A percentile compares a stretch with the other conserved stretches of the same genome.
Evolutionary conservation across 306 rosid genomes (phyloP).

Genomic region (Rosa rugosa): DNA sequence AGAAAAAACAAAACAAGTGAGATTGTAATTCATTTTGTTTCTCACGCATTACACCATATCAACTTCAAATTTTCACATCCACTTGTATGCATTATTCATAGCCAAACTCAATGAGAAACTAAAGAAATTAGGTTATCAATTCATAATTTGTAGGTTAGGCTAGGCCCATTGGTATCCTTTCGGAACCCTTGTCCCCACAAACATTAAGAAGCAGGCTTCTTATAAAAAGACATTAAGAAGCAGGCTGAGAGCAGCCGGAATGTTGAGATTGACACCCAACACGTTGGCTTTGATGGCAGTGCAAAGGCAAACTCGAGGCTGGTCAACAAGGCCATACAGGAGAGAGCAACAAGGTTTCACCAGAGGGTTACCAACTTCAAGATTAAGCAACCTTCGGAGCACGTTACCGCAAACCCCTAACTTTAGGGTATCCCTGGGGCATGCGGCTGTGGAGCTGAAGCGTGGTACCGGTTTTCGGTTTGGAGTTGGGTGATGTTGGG

Average conservation of each 20-base stretch:
- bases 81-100: too few species aligned
- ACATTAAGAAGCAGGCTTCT: constrained; percentile 61
- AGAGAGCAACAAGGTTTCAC: constrained; percentile 64
- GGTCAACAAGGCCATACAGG: constrained; percentile 63
- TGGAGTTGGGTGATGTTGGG: constrained; percentile 22
- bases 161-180: constrained; percentile 42
- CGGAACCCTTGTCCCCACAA: constrained; percentile 44
- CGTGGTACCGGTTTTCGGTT: not conserved
- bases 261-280: constrained; percentile 29
- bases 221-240: constrained; percentile 53
- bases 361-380: constrained; percentile 55
- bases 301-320: constrained; percentile 67
- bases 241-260: constrained; percentile 60
- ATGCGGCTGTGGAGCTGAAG: not conserved
- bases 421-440: constrained; percentile 66
- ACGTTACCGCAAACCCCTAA: constrained; percentile 60
- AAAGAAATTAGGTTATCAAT: too few species aligned
- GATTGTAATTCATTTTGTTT: too few species aligned
- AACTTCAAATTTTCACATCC: too few species aligned
- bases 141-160: not conserved
- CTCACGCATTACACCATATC: too few species aligned
- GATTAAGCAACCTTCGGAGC: constrained; percentile 36
- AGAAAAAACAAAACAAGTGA: too few species aligned
- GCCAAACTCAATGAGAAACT: too few species aligned
- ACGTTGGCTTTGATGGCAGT: too few species aligned